A percentile compares a stretch with the other conserved stretches of the same genome.
Conservation (phyloP, 495 filamentous ascomycete genomes). For the Aspergillus diversus region DNA sequence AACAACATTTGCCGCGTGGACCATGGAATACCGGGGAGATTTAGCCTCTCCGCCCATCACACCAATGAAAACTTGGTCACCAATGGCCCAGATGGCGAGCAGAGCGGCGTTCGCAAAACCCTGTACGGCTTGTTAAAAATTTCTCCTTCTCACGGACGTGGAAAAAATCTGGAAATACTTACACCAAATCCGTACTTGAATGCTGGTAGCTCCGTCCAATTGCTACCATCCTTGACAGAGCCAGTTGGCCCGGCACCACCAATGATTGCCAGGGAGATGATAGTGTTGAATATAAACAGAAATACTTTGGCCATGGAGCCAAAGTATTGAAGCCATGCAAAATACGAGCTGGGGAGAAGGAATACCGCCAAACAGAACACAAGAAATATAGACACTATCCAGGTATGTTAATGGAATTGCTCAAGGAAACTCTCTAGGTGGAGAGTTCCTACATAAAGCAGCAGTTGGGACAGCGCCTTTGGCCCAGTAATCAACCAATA, state of each 20-base stretch:
- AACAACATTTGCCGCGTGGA: slow-evolving; percentile 33
- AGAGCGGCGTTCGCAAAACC: slow-evolving; percentile 32
- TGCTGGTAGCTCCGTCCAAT: slow-evolving; percentile 29
- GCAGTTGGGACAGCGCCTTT: slow-evolving; percentile 25
- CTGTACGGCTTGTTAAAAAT: slow-evolving; percentile 11
- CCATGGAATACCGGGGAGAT: slow-evolving; percentile 34
- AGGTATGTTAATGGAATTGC: neutral
- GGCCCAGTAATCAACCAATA: slow-evolving; percentile 37
- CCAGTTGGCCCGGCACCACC: slow-evolving; percentile 30
- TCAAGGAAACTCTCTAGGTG: too few species aligned
- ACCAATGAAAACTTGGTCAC: slow-evolving; percentile 32
- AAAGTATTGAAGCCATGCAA: slow-evolving; percentile 18
- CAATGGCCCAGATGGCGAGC: slow-evolving; percentile 36
- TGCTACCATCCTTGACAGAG: slow-evolving; percentile 29
- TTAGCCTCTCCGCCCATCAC: slow-evolving; percentile 32
- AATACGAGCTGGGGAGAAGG: slow-evolving; percentile 15
- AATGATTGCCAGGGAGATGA: slow-evolving; percentile 17
- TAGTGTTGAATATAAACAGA: slow-evolving; percentile 15
- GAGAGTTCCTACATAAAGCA: slow-evolving; percentile 19
- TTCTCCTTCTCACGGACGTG: neutral
- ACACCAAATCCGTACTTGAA: slow-evolving; percentile 36
- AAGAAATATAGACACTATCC: slow-evolving; percentile 17
- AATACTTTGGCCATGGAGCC: slow-evolving; percentile 17
- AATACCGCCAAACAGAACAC: slow-evolving; percentile 18
- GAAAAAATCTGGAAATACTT: neutral